Conservation (phyloP, 345 rosid genomes). For the Brassica rapa region DNA sequence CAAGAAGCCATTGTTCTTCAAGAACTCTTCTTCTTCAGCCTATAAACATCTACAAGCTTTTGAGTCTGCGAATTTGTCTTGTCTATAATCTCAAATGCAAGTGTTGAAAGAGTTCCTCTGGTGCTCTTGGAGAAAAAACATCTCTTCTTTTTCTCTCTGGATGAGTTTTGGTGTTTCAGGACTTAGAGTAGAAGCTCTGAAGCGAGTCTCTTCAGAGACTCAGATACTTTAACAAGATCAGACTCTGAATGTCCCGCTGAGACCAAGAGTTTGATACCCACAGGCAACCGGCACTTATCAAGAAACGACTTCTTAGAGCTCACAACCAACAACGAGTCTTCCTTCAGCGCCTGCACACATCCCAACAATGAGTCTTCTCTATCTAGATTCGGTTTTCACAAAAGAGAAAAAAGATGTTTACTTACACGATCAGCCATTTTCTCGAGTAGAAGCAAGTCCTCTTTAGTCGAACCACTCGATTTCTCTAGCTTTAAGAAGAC, state of each 20-base stretch:
- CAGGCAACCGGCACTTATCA: conserved; percentile 78
- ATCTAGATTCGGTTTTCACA: conserved; percentile 1
- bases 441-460: conserved; percentile 68
- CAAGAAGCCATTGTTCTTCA: conserved; percentile 32
- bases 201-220: conserved; percentile 65
- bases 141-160: neutral
- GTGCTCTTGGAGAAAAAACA: neutral
- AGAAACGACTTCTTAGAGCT: conserved; percentile 74
- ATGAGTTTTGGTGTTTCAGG: conserved; percentile 11
- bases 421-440: conserved; percentile 73
- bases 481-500: conserved; percentile 65
- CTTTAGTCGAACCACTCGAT: conserved; percentile 60
- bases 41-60: conserved; percentile 26
- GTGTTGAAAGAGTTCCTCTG: neutral
- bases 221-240: conserved; percentile 63
- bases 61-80: conserved; percentile 6
- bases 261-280: conserved; percentile 73
- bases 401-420: neutral
- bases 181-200: conserved; percentile 42
- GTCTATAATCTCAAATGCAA: neutral
- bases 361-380: neutral
- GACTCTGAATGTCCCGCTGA: conserved; percentile 76
- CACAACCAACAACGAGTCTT: conserved; percentile 70
- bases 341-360: conserved; percentile 63
- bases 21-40: neutral